Percentiles rank a stretch among this genome's conserved stretches.
phyloP scores from a whole-genome alignment of 2,329 filamentous ascomycete species.

The Clarireedia sp. region DNA sequence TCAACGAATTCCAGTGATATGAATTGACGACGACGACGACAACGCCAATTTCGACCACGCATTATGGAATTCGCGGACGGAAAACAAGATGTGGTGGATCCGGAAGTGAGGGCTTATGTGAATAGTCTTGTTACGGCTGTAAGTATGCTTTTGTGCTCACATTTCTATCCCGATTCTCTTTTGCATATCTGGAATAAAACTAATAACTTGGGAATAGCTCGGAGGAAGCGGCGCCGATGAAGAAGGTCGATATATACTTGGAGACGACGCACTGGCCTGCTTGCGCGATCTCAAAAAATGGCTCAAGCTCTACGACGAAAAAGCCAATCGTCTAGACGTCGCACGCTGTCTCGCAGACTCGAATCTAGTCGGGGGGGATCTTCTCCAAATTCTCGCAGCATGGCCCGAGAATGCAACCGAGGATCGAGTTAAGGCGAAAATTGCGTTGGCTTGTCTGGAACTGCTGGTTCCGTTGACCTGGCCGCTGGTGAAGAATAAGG shows the following conservation, averaged over 20 bases:
- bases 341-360: conserved; percentile 86
- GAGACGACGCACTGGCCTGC: conserved; percentile 87
- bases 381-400: conserved; percentile 78
- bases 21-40: neutral
- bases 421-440: conserved; percentile 67
- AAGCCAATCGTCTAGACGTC: conserved; percentile 88
- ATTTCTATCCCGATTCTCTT: conserved; percentile 8
- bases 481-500: conserved; percentile 76
- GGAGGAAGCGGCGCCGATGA: conserved; percentile 75
- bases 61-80: conserved; percentile 49
- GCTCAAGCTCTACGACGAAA: conserved; percentile 91
- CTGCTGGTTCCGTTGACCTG: conserved; percentile 88
- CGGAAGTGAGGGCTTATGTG: conserved; percentile 86
- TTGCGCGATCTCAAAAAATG: conserved; percentile 91
- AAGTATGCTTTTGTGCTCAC: conserved; percentile 9
- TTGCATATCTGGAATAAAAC: neutral
- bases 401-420: conserved; percentile 69
- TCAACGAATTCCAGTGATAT: neutral
- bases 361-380: conserved; percentile 82
- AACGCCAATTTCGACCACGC: neutral
- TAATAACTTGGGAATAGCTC: conserved; percentile 49
- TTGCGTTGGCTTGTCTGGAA: conserved; percentile 81
- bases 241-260: conserved; percentile 76
- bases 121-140: conserved; percentile 86
- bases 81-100: conserved; percentile 63